Evolutionary conservation across 768 basidiomycete genomes (phyloP).

Genomic region (Multifurca ochricompacta): DNA sequence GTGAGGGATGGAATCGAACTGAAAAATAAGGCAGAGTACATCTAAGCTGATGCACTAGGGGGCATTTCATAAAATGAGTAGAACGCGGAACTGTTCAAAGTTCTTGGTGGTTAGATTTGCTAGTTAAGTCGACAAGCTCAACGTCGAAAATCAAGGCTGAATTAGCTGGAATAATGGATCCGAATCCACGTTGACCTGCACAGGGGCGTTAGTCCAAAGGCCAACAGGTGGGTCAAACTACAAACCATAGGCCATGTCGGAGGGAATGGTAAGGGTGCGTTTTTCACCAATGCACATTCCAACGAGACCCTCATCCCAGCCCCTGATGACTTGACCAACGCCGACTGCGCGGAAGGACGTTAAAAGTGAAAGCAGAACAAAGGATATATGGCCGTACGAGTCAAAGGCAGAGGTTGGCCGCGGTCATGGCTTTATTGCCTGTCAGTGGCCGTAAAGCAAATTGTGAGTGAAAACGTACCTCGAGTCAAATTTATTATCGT

Average conservation of each 20-base stretch:
- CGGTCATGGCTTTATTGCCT: conserved; percentile 52
- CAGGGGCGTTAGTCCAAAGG: neutral
- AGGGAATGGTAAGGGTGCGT: conserved; percentile 81
- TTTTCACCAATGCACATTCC: conserved; percentile 88
- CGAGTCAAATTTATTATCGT: conserved; percentile 84
- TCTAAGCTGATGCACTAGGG: neutral
- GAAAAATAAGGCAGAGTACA: neutral
- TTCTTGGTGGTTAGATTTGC: conserved; percentile 39
- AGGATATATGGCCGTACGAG: conserved; percentile 41
- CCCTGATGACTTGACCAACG: conserved; percentile 71
- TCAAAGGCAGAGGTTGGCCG: conserved; percentile 65
- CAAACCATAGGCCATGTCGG: conserved; percentile 76
- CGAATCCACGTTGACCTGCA: conserved; percentile 67
- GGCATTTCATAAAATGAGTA: neutral
- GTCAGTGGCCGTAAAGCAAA: neutral
- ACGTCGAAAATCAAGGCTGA: conserved; percentile 82
- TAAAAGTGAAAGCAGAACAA: neutral
- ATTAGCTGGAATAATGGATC: conserved; percentile 67
- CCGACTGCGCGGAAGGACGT: conserved; percentile 44
- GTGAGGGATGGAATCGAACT: neutral
- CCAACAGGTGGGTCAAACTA: conserved; percentile 8
- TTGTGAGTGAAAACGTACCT: conserved; percentile 40
- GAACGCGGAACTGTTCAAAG: conserved; percentile 34
- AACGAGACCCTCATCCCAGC: conserved; percentile 76
- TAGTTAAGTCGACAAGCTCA: conserved; percentile 64